Percentiles rank a stretch among this genome's conserved stretches.
These are phyloP conservation scores for Aspergillus kassunensis DNA, from an alignment of 495 filamentous ascomycete species.

Conservation along the genomic window DNA sequence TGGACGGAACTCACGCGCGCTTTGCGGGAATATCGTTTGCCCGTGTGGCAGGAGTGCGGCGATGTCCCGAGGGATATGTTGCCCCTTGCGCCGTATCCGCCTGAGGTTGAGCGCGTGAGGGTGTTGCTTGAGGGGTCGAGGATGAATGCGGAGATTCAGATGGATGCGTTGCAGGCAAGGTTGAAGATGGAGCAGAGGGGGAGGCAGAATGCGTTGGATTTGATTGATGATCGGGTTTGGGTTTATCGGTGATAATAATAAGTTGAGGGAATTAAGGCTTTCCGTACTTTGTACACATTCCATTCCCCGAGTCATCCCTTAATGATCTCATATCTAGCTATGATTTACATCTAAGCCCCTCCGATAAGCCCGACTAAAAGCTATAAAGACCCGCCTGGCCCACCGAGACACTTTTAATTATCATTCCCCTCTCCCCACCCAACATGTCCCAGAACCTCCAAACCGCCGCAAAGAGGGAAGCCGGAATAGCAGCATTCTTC, in stretches of 20 bases:
- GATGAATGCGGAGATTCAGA: neutral
- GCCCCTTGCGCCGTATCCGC: slow-evolving; percentile 4
- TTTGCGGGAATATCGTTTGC: neutral
- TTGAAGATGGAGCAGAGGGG: neutral
- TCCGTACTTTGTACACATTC: no score
- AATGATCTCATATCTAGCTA: no score
- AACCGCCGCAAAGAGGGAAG: no score
- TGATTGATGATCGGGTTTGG: slow-evolving; percentile 11
- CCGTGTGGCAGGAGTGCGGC: neutral
- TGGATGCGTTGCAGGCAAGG: slow-evolving; percentile 5
- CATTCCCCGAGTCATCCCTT: no score
- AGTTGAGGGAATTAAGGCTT: no score
- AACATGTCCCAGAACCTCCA: no score
- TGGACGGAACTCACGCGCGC: slow-evolving; percentile 7
- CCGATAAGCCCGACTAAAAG: no score
- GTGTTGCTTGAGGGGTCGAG: slow-evolving; percentile 3
- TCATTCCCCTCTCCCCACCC: no score
- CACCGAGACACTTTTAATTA: no score
- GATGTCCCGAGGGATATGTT: slow-evolving; percentile 8
- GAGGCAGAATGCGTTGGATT: slow-evolving; percentile 6
- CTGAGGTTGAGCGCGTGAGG: slow-evolving; percentile 5
- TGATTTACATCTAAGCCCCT: no score
- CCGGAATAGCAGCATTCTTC: no score
- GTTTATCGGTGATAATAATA: slow-evolving; percentile 15
- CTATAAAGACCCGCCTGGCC: no score